Conservation (phyloP, 1,139 yeast species). For the Magnusiomyces paraingens region DNA sequence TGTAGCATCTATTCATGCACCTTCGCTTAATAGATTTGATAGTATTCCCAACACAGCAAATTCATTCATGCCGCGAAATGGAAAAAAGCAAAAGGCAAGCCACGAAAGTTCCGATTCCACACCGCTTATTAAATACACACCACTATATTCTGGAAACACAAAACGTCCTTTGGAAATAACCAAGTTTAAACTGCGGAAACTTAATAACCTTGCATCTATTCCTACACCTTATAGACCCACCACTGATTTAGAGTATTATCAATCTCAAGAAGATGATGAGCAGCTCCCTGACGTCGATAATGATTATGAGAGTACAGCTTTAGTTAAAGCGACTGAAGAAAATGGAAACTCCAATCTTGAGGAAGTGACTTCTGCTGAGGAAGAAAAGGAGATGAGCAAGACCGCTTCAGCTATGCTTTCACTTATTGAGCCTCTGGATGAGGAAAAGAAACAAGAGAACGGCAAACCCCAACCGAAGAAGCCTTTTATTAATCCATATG, state of each 20-base stretch:
- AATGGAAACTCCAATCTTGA: background rate
- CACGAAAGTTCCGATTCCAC: background rate
- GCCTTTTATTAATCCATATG: conserved; percentile 44
- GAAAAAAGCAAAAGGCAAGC: background rate
- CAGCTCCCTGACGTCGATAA: background rate
- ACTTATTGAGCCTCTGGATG: conserved; percentile 1
- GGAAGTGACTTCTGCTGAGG: background rate
- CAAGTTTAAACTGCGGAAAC: background rate
- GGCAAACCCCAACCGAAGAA: background rate
- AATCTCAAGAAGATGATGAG: background rate
- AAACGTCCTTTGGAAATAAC: background rate
- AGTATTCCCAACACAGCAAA: conserved; percentile 2
- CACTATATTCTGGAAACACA: background rate
- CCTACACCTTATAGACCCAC: conserved; percentile 6
- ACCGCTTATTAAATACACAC: background rate
- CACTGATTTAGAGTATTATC: background rate
- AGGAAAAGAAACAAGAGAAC: background rate
- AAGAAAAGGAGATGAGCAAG: background rate
- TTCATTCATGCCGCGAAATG: background rate
- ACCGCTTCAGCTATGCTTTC: conserved; percentile 8
- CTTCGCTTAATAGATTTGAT: conserved; percentile 1
- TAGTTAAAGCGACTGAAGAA: background rate
- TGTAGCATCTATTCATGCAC: conserved; percentile 1
- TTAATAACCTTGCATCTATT: background rate
- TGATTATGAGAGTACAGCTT: background rate